Percentiles rank a stretch among this genome's conserved stretches.
These are phyloP conservation scores for Didymella lethalis DNA, from an alignment of 2,329 filamentous ascomycete genomes.

Conservation along the genomic window DNA sequence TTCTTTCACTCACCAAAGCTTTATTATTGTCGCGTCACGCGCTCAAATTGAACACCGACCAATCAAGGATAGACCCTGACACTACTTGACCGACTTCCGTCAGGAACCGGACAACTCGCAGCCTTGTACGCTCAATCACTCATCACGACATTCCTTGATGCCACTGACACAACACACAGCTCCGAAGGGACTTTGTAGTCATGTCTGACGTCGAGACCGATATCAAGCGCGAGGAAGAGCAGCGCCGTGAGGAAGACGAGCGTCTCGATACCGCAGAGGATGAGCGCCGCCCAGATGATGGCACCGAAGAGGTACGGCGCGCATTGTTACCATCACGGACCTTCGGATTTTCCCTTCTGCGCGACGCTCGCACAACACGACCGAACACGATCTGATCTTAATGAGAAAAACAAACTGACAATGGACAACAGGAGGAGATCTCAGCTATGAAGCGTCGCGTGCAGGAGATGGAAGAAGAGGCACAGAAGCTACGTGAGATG, in stretches of 20 bases:
- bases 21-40: constrained; percentile 10
- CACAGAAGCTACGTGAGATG: constrained; percentile 63
- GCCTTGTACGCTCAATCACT: constrained; percentile 14
- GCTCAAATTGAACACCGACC: background rate
- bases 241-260: constrained; percentile 45
- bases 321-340: background rate
- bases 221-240: constrained; percentile 42
- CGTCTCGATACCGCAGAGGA: constrained; percentile 46
- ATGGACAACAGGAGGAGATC: constrained; percentile 50
- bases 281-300: constrained; percentile 36
- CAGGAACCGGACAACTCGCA: constrained; percentile 1
- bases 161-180: constrained; percentile 17
- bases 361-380: background rate
- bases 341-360: background rate
- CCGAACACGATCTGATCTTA: background rate
- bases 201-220: constrained; percentile 46
- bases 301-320: constrained; percentile 47
- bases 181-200: constrained; percentile 5
- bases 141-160: background rate
- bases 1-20: constrained; percentile 3
- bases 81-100: background rate
- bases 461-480: constrained; percentile 67
- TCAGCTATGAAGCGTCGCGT: constrained; percentile 62
- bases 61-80: background rate
- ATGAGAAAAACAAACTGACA: constrained; percentile 15